phyloP scores from a whole-genome alignment of 495 filamentous ascomycete genomes.

The Tuber calosporum region DNA sequence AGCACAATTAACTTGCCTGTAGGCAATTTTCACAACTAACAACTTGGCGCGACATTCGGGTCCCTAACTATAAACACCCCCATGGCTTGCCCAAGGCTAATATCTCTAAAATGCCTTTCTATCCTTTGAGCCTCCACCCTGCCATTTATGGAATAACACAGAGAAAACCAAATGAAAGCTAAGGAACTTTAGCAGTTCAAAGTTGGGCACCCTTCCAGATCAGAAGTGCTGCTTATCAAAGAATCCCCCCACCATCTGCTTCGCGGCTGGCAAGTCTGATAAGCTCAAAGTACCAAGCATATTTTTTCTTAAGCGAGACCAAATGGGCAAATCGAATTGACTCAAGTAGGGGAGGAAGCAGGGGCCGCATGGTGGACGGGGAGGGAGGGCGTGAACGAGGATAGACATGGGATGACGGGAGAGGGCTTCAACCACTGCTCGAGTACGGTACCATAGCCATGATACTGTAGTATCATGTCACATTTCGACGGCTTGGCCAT shows the following conservation, averaged over 20 bases:
- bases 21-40: background rate
- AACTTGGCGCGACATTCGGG: background rate
- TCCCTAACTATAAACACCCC: background rate
- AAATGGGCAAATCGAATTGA: background rate
- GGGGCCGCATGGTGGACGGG: slow-evolving; percentile 30
- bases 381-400: background rate
- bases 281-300: background rate
- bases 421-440: slow-evolving; percentile 25
- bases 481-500: background rate
- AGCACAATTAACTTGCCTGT: background rate
- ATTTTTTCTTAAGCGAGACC: slow-evolving; percentile 12
- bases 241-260: background rate
- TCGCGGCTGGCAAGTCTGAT: background rate
- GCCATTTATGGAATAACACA: background rate
- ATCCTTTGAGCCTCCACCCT: background rate
- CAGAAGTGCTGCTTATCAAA: background rate
- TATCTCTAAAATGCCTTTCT: background rate
- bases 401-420: slow-evolving; percentile 13
- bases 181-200: background rate
- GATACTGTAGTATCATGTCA: no score
- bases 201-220: background rate
- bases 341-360: slow-evolving; percentile 14
- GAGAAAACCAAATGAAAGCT: background rate
- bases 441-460: slow-evolving; percentile 3
- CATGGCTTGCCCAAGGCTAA: background rate